Evolutionary conservation across 2,329 filamentous ascomycete species (phyloP).

Genomic region (Diaporthe eres): DNA sequence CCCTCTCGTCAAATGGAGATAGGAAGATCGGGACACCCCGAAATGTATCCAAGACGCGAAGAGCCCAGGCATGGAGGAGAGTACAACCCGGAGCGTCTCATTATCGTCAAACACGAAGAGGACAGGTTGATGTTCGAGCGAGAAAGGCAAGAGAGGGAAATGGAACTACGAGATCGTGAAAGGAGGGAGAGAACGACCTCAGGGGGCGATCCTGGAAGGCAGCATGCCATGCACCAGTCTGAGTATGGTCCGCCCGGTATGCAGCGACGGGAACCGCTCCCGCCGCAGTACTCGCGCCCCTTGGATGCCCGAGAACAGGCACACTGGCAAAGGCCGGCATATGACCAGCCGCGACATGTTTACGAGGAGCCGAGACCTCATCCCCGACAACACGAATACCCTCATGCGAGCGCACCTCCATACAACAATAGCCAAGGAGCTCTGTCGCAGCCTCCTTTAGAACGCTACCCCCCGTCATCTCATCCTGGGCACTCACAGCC

Average conservation of each 20-base stretch:
- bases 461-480: slow-evolving; percentile 56
- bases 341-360: slow-evolving; percentile 57
- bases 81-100: slow-evolving; percentile 67
- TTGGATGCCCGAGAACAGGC: slow-evolving; percentile 57
- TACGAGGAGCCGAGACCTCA: slow-evolving; percentile 57
- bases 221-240: slow-evolving; percentile 60
- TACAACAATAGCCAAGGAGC: slow-evolving; percentile 54
- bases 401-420: slow-evolving; percentile 57
- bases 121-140: slow-evolving; percentile 63
- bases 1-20: slow-evolving; percentile 63
- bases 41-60: slow-evolving; percentile 65
- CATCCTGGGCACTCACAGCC: slow-evolving; percentile 53
- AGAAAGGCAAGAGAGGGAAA: slow-evolving; percentile 55
- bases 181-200: slow-evolving; percentile 63
- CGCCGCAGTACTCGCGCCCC: slow-evolving; percentile 59
- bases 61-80: slow-evolving; percentile 61
- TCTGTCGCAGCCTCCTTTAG: slow-evolving; percentile 54
- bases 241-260: slow-evolving; percentile 54
- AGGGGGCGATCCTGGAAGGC: slow-evolving; percentile 61
- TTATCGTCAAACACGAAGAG: slow-evolving; percentile 66
- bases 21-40: slow-evolving; percentile 56
- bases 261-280: slow-evolving; percentile 49
- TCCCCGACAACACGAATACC: slow-evolving; percentile 64
- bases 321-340: slow-evolving; percentile 56
- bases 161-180: slow-evolving; percentile 55